Conservation (phyloP, 2,329 filamentous ascomycete genomes). For the Aspergillus awamori region DNA sequence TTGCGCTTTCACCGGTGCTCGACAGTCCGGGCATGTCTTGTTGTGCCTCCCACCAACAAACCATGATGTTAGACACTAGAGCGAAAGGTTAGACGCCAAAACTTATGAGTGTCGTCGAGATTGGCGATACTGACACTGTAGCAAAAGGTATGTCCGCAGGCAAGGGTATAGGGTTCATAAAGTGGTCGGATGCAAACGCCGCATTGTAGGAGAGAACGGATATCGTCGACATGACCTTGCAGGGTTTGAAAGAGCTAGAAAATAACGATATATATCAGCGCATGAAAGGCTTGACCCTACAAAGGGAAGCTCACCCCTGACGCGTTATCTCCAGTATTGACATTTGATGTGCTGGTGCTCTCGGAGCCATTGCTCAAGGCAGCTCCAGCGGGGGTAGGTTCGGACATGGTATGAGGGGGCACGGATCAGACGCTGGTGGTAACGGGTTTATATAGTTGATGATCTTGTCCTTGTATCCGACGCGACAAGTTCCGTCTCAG, state of each 20-base stretch:
- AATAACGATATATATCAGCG: conserved; percentile 15
- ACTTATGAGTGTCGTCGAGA: background rate
- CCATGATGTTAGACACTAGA: conserved; percentile 60
- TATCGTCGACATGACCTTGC: conserved; percentile 61
- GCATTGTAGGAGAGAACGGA: conserved; percentile 65
- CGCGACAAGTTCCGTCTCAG: background rate
- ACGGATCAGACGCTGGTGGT: background rate
- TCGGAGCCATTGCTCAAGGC: conserved; percentile 13
- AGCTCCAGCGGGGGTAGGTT: conserved; percentile 14
- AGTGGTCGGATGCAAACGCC: conserved; percentile 69
- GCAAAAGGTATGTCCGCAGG: conserved; percentile 72
- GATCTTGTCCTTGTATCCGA: background rate
- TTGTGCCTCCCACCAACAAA: conserved; percentile 57
- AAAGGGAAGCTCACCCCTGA: conserved; percentile 33
- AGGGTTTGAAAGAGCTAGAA: conserved; percentile 45
- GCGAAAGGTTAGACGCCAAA: conserved; percentile 27
- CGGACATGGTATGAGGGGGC: conserved; percentile 17
- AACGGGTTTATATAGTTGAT: background rate
- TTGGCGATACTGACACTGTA: conserved; percentile 58
- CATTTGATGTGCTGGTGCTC: conserved; percentile 14
- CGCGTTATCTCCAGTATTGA: conserved; percentile 23
- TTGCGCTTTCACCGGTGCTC: conserved; percentile 59
- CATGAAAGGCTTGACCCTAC: background rate
- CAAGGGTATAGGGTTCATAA: conserved; percentile 70
- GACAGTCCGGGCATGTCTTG: conserved; percentile 71